Evolutionary conservation across 768 basidiomycete genomes (phyloP).

Genomic region (Lactarius psammicola): DNA sequence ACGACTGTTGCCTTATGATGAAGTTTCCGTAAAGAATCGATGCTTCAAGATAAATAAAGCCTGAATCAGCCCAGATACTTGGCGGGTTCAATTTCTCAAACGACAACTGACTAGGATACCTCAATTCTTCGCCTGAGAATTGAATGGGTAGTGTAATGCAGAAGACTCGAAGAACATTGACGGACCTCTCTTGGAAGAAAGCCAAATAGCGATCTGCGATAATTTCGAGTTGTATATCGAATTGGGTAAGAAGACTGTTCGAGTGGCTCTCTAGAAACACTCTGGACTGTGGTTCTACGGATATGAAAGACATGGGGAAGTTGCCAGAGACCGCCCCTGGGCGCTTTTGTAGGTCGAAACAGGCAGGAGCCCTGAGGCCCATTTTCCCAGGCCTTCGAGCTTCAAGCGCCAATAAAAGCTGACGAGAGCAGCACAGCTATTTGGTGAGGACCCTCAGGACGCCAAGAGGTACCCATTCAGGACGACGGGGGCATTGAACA

Average conservation of each 20-base stretch:
- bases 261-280: background rate
- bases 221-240: background rate
- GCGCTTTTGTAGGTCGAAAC: background rate
- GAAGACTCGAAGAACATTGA: background rate
- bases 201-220: background rate
- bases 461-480: too few species aligned
- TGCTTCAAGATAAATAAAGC: background rate
- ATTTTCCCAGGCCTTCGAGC: background rate
- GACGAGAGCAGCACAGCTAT: background rate
- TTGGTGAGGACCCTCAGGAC: too few species aligned
- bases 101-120: background rate
- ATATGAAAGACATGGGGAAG: background rate
- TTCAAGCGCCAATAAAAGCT: background rate
- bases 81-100: background rate
- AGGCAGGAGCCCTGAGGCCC: background rate
- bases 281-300: background rate
- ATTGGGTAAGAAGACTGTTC: background rate
- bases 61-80: background rate
- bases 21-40: background rate
- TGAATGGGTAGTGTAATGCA: background rate
- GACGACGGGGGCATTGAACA: too few species aligned
- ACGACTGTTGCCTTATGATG: background rate
- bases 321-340: background rate
- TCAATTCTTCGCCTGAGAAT: background rate
- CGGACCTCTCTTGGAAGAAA: slow-evolving; percentile 1